Evolutionary conservation across 331 rosid genomes (phyloP), one percentile per base, ranked within the genome.

Genomic region (Pyrus hybrid): DNA sequence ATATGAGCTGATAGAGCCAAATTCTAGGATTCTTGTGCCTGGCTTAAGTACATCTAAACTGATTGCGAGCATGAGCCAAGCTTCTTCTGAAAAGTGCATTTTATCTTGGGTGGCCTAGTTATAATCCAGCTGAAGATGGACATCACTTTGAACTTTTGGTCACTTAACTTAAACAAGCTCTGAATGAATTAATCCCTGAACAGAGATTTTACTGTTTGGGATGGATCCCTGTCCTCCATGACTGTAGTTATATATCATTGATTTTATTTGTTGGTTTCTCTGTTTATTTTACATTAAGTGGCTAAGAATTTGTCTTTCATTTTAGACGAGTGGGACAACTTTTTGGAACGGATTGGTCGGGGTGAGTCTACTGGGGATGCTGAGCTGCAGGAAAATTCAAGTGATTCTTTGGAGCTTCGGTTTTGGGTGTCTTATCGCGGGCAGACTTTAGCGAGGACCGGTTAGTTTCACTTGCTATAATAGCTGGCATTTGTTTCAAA

Each of bases 361-460:
- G 85, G 78, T 41, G 88, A 76, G 37, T 83, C 88, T 69, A 91
- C 97, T 58, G 90, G 80, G 64, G 99, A 88, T 68, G 87, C 73
- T 10, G 99, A 94, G 70, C 87, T 91, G 63, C 97, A 90, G 74
- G 84, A 90, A 73, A 88, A 80, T 79, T 79, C 91, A 29, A 88
- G 88, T 32, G 96, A 94, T 84, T 33, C 87, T 70, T 77, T 94
- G 85, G 99, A 94, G 87, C 99, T 91, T 77, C 96, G 99, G 21
- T 90, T 94, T 79, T 94, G 99, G 99, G 97, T 76, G 51, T 94
- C 99, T 63, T 94, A 94, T 75, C 90, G 97, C 16, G 97, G 99
- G 71, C 99, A 94, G 87, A 94, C 99, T 81, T 91, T 94, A 33
- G 99, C 99, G n/a, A 86, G 97, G 85, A 94, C 99, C 37, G 97